Evolutionary conservation across 1,284 basidiomycete genomes (phyloP), one percentile per base, ranked within the genome.

Genomic region (Melampsora americana): DNA sequence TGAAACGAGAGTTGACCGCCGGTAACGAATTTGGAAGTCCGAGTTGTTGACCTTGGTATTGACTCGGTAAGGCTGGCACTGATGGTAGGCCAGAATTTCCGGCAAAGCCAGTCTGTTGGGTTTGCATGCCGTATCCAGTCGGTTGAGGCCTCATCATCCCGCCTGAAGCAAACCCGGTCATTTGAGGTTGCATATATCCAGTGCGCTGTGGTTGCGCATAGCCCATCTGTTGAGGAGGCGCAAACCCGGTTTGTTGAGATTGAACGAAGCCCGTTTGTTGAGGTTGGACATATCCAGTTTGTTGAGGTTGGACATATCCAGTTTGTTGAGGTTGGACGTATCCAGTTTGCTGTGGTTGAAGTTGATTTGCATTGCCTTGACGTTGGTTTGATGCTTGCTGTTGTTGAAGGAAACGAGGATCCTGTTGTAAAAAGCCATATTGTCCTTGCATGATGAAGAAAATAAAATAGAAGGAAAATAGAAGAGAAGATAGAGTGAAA

Each of bases 391-490:
- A 23, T 30, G 65, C 53, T 62, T 67, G 65, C 30, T 75, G 73
- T n/a, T 75, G 73, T 39, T 75, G 73, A 44, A 76, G 73, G 64
- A 76, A 76, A 42, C 73, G 73, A 48, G 73, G 73, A 23, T 76
- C 73, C 73, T 76, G 73, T 50, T 76, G 73, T 30, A 76, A 66
- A 30, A 76, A 76, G 46, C 73, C 67, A 42, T 76, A 76, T 39
- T 69, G 59, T 4, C 73, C 73, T 50, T 76, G 73, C 73, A 76
- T 76, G 48, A 53, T 30, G 39, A 53, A 5, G 35, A n/a, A n/a
- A 44, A 44, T 39, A 66, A 2, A 44, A n/a, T n/a, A 66, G 39
- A 44, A 66, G 28, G n/a, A 32, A 20, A 66, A 66, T 6, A 23
- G 32, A 62, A 30, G 30, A 18, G 32, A 62, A 23, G 5, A 62